These are phyloP conservation scores for Russula abietina DNA, from an alignment of 768 basidiomycete genomes.

Conservation along the genomic window DNA sequence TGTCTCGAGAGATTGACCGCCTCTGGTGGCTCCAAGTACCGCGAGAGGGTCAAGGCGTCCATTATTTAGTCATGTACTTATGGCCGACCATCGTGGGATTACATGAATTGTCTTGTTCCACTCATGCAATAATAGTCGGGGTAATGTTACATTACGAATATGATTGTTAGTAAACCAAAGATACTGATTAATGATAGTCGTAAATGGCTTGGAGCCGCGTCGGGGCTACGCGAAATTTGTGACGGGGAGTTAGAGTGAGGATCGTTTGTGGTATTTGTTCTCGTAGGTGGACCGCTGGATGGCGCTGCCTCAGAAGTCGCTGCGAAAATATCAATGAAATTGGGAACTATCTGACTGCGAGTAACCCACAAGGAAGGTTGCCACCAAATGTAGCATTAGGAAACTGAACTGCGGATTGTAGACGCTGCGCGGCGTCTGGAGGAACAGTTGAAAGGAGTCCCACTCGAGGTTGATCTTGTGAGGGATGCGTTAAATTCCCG, in stretches of 20 bases:
- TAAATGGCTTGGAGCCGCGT: neutral
- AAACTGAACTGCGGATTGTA: slow-evolving; percentile 34
- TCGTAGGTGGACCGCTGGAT: slow-evolving; percentile 29
- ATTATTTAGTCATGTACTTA: neutral
- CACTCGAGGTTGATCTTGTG: slow-evolving; percentile 59
- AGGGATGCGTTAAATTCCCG: slow-evolving; percentile 65
- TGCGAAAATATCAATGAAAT: slow-evolving; percentile 24
- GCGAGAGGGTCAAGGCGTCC: neutral
- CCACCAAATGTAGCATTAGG: slow-evolving; percentile 30
- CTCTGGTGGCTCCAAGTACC: too few relatives aligned
- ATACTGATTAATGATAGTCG: neutral
- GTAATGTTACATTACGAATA: slow-evolving; percentile 6
- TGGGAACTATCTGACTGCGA: neutral
- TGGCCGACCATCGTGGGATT: neutral
- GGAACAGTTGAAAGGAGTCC: slow-evolving; percentile 71
- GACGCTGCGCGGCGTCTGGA: slow-evolving; percentile 39
- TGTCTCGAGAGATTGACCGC: too few relatives aligned
- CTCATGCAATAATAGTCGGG: neutral
- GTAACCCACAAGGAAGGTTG: slow-evolving; percentile 31
- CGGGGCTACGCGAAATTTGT: neutral
- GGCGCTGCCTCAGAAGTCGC: slow-evolving; percentile 41
- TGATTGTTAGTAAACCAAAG: slow-evolving; percentile 10
- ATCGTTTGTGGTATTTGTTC: slow-evolving; percentile 22
- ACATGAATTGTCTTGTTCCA: neutral
- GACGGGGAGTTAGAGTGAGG: slow-evolving; percentile 10